These are phyloP conservation scores for Candida suzukii DNA, from an alignment of 805 yeast species.

Conservation along the genomic window DNA sequence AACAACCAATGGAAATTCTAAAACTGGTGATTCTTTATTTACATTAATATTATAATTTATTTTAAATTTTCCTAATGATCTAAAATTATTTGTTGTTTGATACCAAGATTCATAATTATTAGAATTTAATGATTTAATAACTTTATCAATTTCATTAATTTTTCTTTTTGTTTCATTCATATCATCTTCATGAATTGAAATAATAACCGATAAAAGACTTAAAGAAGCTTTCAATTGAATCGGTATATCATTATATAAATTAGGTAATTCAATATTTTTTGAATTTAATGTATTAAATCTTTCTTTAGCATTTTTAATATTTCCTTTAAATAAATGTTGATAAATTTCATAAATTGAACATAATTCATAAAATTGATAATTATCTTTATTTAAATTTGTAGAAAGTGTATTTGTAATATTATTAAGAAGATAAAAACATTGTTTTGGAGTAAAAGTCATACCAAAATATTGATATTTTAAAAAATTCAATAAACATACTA, in stretches of 20 bases:
- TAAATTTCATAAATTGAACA: conserved; percentile 24
- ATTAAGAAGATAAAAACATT: conserved; percentile 16
- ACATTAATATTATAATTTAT: not conserved
- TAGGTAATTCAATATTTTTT: not conserved
- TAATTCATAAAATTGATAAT: conserved; percentile 15
- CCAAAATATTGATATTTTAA: conserved; percentile 26
- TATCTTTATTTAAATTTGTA: conserved; percentile 2
- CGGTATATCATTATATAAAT: conserved; percentile 10
- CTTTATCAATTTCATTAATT: conserved; percentile 18
- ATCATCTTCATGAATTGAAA: conserved; percentile 24
- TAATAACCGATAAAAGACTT: conserved; percentile 19
- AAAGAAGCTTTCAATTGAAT: conserved; percentile 28
- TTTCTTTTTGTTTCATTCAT: conserved; percentile 15
- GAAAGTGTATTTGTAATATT: conserved; percentile 7
- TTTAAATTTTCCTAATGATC: not conserved
- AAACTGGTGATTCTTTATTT: not conserved
- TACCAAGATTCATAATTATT: conserved; percentile 23
- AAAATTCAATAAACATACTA: conserved; percentile 24
- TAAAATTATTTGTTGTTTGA: not conserved
- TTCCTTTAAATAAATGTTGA: conserved; percentile 24
- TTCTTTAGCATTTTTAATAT: conserved; percentile 14
- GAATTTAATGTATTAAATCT: not conserved
- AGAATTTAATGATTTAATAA: conserved; percentile 18
- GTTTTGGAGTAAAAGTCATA: conserved; percentile 17
- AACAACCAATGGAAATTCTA: conserved; percentile 19